These are phyloP conservation scores for Tetramitus jugosus DNA, from an alignment of 208 protist species.

Conservation along the genomic window DNA sequence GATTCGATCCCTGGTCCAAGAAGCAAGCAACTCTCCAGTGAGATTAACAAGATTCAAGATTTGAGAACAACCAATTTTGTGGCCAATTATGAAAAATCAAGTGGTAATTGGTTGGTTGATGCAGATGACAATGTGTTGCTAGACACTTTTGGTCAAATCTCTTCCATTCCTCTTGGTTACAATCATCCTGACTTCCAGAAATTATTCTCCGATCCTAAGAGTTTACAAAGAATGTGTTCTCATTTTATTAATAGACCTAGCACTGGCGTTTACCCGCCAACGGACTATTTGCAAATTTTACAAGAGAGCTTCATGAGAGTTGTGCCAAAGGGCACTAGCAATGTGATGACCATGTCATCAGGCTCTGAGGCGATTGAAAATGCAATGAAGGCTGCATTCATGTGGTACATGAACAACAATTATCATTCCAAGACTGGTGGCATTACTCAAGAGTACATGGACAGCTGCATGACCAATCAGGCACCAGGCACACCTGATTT, in stretches of 20 bases:
- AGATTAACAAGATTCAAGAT: constrained; percentile 42
- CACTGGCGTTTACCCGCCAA: constrained; percentile 44
- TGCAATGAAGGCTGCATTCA: constrained; percentile 55
- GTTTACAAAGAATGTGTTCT: no score
- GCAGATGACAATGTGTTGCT: constrained; percentile 53
- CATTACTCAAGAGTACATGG: constrained; percentile 37
- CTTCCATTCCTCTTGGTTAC: constrained; percentile 50
- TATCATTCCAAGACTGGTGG: constrained; percentile 24
- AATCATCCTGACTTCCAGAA: constrained; percentile 46
- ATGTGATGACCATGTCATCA: background rate
- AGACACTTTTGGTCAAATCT: constrained; percentile 52
- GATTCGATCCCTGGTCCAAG: constrained; percentile 40
- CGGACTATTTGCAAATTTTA: constrained; percentile 38
- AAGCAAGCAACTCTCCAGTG: constrained; percentile 28
- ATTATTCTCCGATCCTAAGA: no score
- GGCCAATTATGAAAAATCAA: constrained; percentile 43
- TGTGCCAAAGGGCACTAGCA: constrained; percentile 40
- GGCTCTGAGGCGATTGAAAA: constrained; percentile 40
- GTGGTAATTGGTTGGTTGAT: constrained; percentile 56
- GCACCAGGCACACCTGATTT: constrained; percentile 45
- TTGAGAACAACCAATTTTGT: constrained; percentile 43
- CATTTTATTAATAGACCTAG: constrained; percentile 45
- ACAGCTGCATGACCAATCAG: constrained; percentile 44
- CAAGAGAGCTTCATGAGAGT: constrained; percentile 47
- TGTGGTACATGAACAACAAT: constrained; percentile 39